Percentiles rank a stretch among this genome's conserved stretches.
Conservation (phyloP, 208 protist genomes). For the Acanthamoeba healyi region DNA sequence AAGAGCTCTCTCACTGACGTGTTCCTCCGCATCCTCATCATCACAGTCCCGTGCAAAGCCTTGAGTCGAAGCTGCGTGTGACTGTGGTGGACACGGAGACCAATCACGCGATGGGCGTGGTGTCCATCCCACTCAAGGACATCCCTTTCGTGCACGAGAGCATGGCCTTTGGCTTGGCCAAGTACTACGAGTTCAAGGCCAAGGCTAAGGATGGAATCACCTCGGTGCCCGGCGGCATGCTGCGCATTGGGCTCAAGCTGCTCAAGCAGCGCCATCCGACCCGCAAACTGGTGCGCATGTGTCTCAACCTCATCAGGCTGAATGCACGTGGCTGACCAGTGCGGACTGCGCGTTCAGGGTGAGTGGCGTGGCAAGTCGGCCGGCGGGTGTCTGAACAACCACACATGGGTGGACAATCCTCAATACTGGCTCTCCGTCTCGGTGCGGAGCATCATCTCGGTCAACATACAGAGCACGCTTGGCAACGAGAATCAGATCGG, state of each 20-base stretch:
- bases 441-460: slow-evolving; percentile 36
- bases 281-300: slow-evolving; percentile 28
- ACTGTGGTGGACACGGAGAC: slow-evolving; percentile 49
- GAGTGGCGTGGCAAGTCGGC: slow-evolving; percentile 64
- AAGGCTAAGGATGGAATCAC: neutral
- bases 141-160: slow-evolving; percentile 73
- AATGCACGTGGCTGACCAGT: neutral
- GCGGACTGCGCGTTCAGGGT: neutral
- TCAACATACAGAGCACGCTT: slow-evolving; percentile 64
- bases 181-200: slow-evolving; percentile 27
- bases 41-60: slow-evolving; percentile 43
- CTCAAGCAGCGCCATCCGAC: slow-evolving; percentile 56
- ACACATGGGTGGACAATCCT: slow-evolving; percentile 57
- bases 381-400: slow-evolving; percentile 39
- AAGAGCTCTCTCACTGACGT: neutral
- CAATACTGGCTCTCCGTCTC: slow-evolving; percentile 67
- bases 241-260: slow-evolving; percentile 51
- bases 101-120: slow-evolving; percentile 26
- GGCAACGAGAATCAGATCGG: slow-evolving; percentile 49
- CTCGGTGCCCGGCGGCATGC: neutral
- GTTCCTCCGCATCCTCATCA: neutral
- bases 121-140: slow-evolving; percentile 43
- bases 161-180: slow-evolving; percentile 59
- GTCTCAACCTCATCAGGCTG: neutral
- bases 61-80: slow-evolving; percentile 25